phyloP scores from a whole-genome alignment of 140 eudicot species.

The Flaveria floridana region DNA sequence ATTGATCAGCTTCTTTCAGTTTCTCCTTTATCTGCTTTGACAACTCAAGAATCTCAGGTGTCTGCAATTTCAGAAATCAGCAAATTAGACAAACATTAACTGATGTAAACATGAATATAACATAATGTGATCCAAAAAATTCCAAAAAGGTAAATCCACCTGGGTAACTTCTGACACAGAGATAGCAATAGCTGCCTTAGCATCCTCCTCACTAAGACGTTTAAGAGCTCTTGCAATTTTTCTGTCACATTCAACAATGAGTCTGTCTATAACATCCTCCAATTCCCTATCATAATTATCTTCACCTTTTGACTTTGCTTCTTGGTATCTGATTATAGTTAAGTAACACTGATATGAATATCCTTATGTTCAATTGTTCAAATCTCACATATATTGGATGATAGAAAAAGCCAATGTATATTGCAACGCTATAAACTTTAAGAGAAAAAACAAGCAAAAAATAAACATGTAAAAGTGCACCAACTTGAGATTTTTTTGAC shows the following conservation, averaged over 20 bases:
- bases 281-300: conserved; percentile 86
- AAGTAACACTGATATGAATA: conserved; percentile 33
- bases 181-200: conserved; percentile 97
- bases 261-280: conserved; percentile 96
- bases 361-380: background rate
- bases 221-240: conserved; percentile 90
- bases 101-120: background rate
- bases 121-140: background rate
- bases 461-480: conserved; percentile 7
- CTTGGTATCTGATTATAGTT: conserved; percentile 77
- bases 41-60: conserved; percentile 79
- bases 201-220: conserved; percentile 96
- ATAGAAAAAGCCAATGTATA: background rate
- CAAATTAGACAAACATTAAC: conserved; percentile 5
- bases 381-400: conserved; percentile 4
- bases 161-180: conserved; percentile 92
- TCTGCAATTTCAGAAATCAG: conserved; percentile 45
- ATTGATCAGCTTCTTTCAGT: conserved; percentile 79
- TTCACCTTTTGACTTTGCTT: conserved; percentile 74
- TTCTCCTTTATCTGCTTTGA: conserved; percentile 90
- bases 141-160: conserved; percentile 38
- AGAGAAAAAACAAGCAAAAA: background rate
- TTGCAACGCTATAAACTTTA: background rate
- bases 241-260: conserved; percentile 89
- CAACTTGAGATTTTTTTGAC: background rate